These are phyloP conservation scores for Didymella keratinophila DNA, from an alignment of 2,329 filamentous ascomycete species.

Conservation along the genomic window DNA sequence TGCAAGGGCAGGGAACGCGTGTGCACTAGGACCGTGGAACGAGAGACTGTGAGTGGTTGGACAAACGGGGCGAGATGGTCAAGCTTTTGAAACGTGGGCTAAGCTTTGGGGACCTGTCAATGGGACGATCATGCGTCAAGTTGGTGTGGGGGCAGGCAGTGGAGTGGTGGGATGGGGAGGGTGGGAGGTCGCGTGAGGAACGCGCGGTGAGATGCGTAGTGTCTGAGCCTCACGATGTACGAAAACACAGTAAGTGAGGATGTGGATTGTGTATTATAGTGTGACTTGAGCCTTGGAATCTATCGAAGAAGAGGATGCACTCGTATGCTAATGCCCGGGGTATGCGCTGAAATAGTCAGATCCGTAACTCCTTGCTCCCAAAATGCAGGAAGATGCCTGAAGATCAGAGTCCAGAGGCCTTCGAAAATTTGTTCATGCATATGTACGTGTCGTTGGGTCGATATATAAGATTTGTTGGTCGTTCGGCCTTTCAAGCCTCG, in stretches of 20 bases:
- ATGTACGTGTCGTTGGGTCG: not conserved
- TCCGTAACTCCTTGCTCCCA: too few species aligned
- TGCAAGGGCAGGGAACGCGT: not conserved
- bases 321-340: not conserved
- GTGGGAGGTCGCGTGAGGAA: not conserved
- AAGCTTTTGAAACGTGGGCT: not conserved
- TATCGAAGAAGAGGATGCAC: not conserved
- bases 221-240: not conserved
- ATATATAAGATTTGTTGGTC: not conserved
- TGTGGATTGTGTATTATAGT: not conserved
- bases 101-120: not conserved
- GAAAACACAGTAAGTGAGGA: not conserved
- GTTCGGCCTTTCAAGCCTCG: constrained; percentile 45
- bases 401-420: too few species aligned
- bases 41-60: not conserved
- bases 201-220: not conserved
- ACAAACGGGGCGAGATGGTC: not conserved
- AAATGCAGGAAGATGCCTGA: too few species aligned
- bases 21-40: too few species aligned
- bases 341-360: not conserved
- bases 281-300: not conserved
- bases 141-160: not conserved
- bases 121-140: not conserved
- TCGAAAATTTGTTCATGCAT: not conserved
- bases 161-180: not conserved